Evolutionary conservation across 2,329 filamentous ascomycete species (phyloP).

Genomic region (Sarocladium brachiariae): DNA sequence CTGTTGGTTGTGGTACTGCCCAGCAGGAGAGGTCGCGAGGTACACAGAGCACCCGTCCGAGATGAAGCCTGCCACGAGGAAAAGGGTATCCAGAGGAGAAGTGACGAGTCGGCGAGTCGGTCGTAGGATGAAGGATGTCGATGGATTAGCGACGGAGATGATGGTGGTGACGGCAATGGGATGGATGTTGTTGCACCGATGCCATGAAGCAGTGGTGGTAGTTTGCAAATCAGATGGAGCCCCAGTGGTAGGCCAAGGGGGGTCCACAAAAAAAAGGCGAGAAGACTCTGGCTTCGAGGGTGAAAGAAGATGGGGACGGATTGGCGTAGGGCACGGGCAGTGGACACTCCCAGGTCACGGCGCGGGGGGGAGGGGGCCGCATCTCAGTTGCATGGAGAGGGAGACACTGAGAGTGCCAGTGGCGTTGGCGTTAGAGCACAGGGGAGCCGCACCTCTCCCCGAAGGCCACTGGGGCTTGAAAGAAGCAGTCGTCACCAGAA

Average conservation of each 20-base stretch:
- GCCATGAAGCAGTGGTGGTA: constrained; percentile 4
- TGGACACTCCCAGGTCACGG: too few relatives aligned
- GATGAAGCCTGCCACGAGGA: not conserved
- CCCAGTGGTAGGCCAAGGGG: constrained; percentile 6
- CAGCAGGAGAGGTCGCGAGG: not conserved
- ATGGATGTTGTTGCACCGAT: constrained; percentile 7
- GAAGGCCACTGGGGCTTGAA: too few relatives aligned
- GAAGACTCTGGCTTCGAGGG: not conserved
- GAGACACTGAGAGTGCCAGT: too few relatives aligned
- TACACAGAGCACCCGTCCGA: not conserved
- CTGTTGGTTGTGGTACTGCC: not conserved
- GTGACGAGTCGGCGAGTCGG: not conserved
- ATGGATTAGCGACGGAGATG: constrained; percentile 1
- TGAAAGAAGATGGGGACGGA: not conserved
- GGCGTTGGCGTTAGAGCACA: too few relatives aligned
- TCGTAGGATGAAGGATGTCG: constrained; percentile 9
- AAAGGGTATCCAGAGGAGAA: constrained; percentile 10
- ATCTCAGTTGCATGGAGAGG: too few relatives aligned
- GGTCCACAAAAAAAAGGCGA: constrained; percentile 9
- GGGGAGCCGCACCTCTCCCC: too few relatives aligned
- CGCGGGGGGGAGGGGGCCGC: too few relatives aligned
- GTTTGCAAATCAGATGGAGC: constrained; percentile 8
- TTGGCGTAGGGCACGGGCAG: not conserved
- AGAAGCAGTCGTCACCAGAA: not conserved
- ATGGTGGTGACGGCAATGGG: constrained; percentile 9